Base-by-base conservation (phyloP, 2,329 filamentous ascomycete species). In the Sphaerulina vaccinii region DNA sequence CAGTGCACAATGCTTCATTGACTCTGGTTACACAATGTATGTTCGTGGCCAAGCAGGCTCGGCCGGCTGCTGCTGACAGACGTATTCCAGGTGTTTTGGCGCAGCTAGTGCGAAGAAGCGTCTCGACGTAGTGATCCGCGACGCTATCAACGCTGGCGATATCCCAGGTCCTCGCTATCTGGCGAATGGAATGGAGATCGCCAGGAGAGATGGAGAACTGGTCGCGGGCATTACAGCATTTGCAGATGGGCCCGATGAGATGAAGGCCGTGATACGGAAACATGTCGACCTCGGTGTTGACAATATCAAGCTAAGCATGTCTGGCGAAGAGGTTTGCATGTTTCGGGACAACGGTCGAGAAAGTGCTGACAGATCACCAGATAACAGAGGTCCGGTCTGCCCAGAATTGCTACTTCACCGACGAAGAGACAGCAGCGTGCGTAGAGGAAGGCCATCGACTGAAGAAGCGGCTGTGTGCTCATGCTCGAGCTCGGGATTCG, bases 171-270 rank as follows among this genome's bases (percentile, higher is more conserved):
- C 75, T 2, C 65, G 75, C 13, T 75, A 70, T 47, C 66, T 79
- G 0, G 74, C 75, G 1, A 80, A 78, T 57, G 73, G 71, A 0
- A 71, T 74, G 52, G 77, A 80, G 58, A 77, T 79, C 47, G 73
- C 75, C 2, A 61, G 66, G 5, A 63, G 64, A 15, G 73, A 72
- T 49, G 77, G 75, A 0, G 75, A 75, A 10, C 63, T 79, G 1
- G 70, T 75, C 3, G 58, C 67, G 2, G 68, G 68, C 3, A 74
- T 74, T 27, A 73, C 71, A n/a, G 69, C 70, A 0, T 74, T 67
- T 64, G 73, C 64, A 16, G 61, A 56, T 52, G 66, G 53, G 51
- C 67, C 50, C 51, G 48, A 60, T 1, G 62, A 66, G 51, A 65
- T 66, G 63, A 56, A 62, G 5, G 56, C 65, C 44, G 52, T 58